Base-by-base conservation (phyloP, 495 filamentous ascomycete genomes). In the Penicillium nucicola region DNA sequence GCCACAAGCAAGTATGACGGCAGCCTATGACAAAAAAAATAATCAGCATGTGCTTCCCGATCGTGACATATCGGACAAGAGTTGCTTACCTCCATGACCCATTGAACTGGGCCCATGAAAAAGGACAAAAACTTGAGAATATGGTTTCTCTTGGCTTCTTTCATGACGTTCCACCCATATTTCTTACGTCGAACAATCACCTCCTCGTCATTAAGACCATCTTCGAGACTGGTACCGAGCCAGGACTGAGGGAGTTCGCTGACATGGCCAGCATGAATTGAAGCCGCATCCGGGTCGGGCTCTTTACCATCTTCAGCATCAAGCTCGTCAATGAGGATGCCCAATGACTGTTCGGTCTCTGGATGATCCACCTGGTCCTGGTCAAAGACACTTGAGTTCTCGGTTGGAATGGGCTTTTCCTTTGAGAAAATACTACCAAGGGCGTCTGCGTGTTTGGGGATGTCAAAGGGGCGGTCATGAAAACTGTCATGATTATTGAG, bases 91-190 rank as follows among this genome's bases (percentile, higher is more conserved):
- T 92, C 88, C 90, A 96, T 96, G 64, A 95, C 90, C 71, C 90
- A 91, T 65, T 95, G 90, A 60, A 96, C 92, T 28, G 90, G 90
- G 53, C 90, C 90, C 56, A 91, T 77, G 72, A 96, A 95, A 75
- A 86, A 93, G 50, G 74, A 75, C 18, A 95, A 65, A 64, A 96
- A 95, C 72, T 93, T 90, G 55, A 92, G 76, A 42, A 91, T 66
- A n/a, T 89, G 64, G 57, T 89, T 92, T 64, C 86, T 82, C 70
- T 90, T 93, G 71, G 92, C 87, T 68, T 92, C 87, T 69, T 88
- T 90, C 85, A 96, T 86, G 65, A 87, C 81, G 61, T 96, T 96
- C 62, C 87, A 75, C 68, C 90, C 90, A 70, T 86, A 90, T 69
- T 87, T 90, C 67, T 80, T 88, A 42, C 88, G 83, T 25, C 88